Evolutionary conservation across 2,329 filamentous ascomycete genomes (phyloP), one percentile per base, ranked within the genome.

Genomic region (Neofusicoccum kwambonambiense): DNA sequence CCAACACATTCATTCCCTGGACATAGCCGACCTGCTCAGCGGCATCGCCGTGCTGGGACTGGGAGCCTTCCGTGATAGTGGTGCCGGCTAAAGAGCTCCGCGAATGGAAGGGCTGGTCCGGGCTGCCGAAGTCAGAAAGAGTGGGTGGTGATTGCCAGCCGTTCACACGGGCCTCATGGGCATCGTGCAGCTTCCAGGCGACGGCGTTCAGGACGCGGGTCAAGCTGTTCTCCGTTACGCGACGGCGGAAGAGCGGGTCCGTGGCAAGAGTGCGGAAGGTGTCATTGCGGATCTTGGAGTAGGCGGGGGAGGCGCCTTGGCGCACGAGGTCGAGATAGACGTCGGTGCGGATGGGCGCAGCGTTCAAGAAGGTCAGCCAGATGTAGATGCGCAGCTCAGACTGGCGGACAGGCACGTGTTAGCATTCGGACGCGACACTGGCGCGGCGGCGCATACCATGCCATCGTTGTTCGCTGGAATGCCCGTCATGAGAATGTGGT

Each of bases 1-100:
- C 94, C 15, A 99, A 86, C 45, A 99, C 95, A 75, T 99, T 99
- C 94, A 99, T 98, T 69, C 95, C 95, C 78, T 99, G 95, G 2
- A 99, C 94, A 72, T 99, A 99, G 45, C 91, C 93, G 37, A 93
- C 92, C 11, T 91, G 86, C 87, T 69, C 87, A 83, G 58, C 44
- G 13, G 41, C 22, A 35, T 51, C 49, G 41, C 58, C 58, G 22
- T 41, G 58, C 17, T 50, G 22, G 71, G 74, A 41, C 42, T 64
- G 60, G 42, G 52, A 60, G 49, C 62, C 65, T 41, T 64, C 45
- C 37, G 54, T 61, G 54, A 64, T 51, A 54, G 65, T 39, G 54
- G 63, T 15, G 75, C 76, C 22, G 44, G 63, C 49, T 13, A 64
- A 31, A 15, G 63, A 64, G 63, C 63, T 58, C 44, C 63, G 22